Conservation (phyloP, 345 rosid species). For the Geranium rotundifolium region DNA sequence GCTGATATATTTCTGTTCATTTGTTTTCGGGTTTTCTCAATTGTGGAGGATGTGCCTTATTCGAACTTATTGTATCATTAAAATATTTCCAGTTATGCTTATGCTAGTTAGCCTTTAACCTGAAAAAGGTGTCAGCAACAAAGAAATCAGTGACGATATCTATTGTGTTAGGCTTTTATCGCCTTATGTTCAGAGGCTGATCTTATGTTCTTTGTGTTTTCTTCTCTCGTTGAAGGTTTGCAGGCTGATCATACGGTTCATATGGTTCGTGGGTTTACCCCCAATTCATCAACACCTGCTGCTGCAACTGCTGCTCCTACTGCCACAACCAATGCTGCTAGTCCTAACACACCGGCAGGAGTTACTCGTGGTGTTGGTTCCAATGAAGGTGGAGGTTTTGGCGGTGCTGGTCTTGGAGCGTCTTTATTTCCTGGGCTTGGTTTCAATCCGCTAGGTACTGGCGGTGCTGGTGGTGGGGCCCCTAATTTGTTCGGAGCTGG, state of each 20-base stretch:
- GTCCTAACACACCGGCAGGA: slow-evolving; percentile 29
- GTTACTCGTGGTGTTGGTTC: slow-evolving; percentile 49
- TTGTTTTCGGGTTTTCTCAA: too few relatives aligned
- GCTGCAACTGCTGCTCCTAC: slow-evolving; percentile 31
- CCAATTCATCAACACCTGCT: slow-evolving; percentile 45
- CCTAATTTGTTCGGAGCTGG: slow-evolving; percentile 53
- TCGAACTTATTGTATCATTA: too few relatives aligned
- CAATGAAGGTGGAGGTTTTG: slow-evolving; percentile 34
- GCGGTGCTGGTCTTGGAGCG: slow-evolving; percentile 47
- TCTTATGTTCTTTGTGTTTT: background rate
- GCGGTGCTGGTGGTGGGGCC: slow-evolving; percentile 30
- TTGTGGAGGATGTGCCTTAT: too few relatives aligned
- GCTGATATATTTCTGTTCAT: too few relatives aligned
- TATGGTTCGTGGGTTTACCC: slow-evolving; percentile 71
- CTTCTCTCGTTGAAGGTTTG: slow-evolving; percentile 40
- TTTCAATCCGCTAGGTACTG: slow-evolving; percentile 43
- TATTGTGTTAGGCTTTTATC: too few relatives aligned
- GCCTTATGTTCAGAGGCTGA: too few relatives aligned
- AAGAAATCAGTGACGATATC: too few relatives aligned
- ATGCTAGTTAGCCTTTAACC: too few relatives aligned
- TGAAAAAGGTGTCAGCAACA: too few relatives aligned
- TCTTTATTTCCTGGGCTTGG: slow-evolving; percentile 76
- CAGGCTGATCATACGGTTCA: slow-evolving; percentile 91
- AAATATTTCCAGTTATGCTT: too few relatives aligned
- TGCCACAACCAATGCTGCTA: slow-evolving; percentile 31